Base-by-base conservation (phyloP, 148 eudicot species). In the Dianthus caryophyllus region DNA sequence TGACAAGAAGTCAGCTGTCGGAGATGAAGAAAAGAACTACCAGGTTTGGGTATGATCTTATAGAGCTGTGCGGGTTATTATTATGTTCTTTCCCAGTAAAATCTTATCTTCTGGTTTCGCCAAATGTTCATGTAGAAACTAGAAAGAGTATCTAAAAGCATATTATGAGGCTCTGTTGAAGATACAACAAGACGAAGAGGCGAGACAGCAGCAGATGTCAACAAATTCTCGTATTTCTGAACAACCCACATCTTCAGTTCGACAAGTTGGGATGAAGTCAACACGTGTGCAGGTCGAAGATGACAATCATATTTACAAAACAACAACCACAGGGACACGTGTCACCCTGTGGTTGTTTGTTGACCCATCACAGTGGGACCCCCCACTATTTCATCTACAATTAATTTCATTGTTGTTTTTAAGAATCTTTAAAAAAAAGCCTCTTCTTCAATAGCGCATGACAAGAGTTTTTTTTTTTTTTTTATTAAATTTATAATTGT, bases 71-170 rank as follows among this genome's bases (percentile, higher is more conserved):
- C n/a, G n/a, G n/a, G n/a, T n/a, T n/a, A n/a, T n/a, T n/a, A n/a
- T n/a, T 24, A 25, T 53, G 22, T 55, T 46, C 18, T 17, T 41
- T 46, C 48, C 15, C 12, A 25, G 14, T 13, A 9, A 25, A 3
- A 55, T 56, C 46, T 17, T 53, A 13, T 30, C 31, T 13, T 17
- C 46, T 55, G 21, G 36, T 24, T 20, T 61, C 41, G 26, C 6
- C 3, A 30, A 27, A 22, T 55, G 21, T 16, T 58, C 0, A 70
- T 83, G 74, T 51, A 94, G 96, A n/a, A n/a, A n/a, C n/a, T n/a
- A n/a, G n/a, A 87, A 77, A 71, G 99, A 95, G 75, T 90, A 86
- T 81, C 41, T 80, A 6, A 86, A 87, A 77, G 99, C 99, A 38
- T 95, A 90, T 79, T 95, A 90, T 76, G 96, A 88, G 31, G 97